Conservation (phyloP, 352 stramenopile genomes). For the Phytophthora meadii region DNA sequence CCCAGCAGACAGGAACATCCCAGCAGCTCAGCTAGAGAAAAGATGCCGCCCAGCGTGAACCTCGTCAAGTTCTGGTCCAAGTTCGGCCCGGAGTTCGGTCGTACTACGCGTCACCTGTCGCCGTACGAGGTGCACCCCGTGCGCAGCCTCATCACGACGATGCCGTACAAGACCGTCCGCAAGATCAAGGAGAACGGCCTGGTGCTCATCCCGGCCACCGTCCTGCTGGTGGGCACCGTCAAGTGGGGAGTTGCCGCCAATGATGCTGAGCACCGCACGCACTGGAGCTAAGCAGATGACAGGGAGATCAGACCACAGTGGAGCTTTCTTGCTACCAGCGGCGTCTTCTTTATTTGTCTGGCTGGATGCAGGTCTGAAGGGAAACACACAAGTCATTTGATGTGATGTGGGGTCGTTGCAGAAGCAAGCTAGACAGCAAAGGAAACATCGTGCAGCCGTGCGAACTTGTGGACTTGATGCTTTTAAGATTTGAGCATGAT, state of each 20-base stretch:
- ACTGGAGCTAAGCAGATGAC: conserved; percentile 65
- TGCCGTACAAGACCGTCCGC: conserved; percentile 78
- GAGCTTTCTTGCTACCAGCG: neutral
- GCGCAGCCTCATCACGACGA: conserved; percentile 70
- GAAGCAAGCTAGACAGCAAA: conserved; percentile 6
- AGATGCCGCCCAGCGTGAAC: conserved; percentile 52
- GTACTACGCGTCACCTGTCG: conserved; percentile 74
- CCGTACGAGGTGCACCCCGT: conserved; percentile 75
- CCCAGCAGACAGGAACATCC: conserved; percentile 8
- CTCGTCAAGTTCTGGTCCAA: conserved; percentile 83
- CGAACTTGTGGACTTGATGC: conserved; percentile 1
- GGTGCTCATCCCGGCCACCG: conserved; percentile 66
- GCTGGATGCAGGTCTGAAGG: conserved; percentile 12
- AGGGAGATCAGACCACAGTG: conserved; percentile 9
- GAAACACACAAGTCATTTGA: neutral
- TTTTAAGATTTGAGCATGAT: neutral
- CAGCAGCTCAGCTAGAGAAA: conserved; percentile 24
- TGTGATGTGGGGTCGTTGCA: neutral
- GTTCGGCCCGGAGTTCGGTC: conserved; percentile 64
- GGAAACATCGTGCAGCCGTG: conserved; percentile 7
- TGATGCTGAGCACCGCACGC: conserved; percentile 78
- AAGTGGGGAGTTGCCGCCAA: conserved; percentile 79
- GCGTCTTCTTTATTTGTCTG: neutral
- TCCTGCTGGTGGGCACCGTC: conserved; percentile 75
- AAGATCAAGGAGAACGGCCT: conserved; percentile 86